Evolutionary conservation across 805 yeast species (phyloP).

Genomic region (Ogataea parapolymorpha): DNA sequence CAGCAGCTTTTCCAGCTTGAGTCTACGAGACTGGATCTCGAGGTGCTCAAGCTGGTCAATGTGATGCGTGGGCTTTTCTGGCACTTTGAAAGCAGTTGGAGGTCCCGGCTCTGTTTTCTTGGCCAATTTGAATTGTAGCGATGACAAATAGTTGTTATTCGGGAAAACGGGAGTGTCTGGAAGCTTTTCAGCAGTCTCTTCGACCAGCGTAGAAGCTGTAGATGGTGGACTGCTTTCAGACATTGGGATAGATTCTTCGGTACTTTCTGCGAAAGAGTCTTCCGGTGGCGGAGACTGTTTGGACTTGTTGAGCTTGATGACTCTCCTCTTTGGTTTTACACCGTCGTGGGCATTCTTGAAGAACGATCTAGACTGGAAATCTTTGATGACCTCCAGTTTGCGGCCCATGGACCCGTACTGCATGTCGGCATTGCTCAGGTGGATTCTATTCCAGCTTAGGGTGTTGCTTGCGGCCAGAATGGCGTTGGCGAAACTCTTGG

Average conservation of each 20-base stretch:
- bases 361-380: conserved; percentile 44
- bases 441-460: conserved; percentile 31
- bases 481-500: conserved; percentile 32
- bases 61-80: conserved; percentile 13
- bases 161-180: background rate
- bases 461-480: conserved; percentile 28
- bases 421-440: conserved; percentile 31
- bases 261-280: background rate
- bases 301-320: conserved; percentile 22
- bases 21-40: conserved; percentile 25
- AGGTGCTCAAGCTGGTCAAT: conserved; percentile 26
- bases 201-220: conserved; percentile 5
- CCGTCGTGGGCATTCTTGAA: conserved; percentile 30
- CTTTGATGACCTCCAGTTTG: conserved; percentile 39
- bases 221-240: conserved; percentile 3
- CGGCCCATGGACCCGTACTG: conserved; percentile 32
- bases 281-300: conserved; percentile 16
- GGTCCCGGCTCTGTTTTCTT: conserved; percentile 10
- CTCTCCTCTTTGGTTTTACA: conserved; percentile 30
- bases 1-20: conserved; percentile 27
- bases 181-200: background rate
- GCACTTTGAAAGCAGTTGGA: conserved; percentile 4
- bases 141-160: conserved; percentile 9
- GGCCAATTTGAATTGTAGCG: conserved; percentile 14
- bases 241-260: background rate